phyloP scores from a whole-genome alignment of 345 rosid species.

The Salix viminalis region DNA sequence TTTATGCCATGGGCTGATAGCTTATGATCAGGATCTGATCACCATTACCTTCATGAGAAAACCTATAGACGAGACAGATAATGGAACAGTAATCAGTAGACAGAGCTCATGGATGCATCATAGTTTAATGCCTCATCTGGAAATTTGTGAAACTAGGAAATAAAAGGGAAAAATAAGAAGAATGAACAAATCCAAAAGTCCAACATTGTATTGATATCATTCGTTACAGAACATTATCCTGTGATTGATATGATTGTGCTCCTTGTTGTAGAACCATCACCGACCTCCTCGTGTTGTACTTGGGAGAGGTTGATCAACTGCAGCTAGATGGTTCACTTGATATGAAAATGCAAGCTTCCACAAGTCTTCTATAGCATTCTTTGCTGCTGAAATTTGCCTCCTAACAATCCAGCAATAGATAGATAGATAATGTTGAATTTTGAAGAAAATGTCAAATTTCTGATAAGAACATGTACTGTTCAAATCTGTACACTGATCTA shows the following conservation, averaged over 20 bases:
- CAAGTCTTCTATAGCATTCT: slow-evolving; percentile 60
- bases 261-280: neutral
- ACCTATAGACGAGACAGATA: too few species aligned
- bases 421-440: neutral
- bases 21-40: too few species aligned
- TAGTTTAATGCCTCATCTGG: too few species aligned
- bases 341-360: slow-evolving; percentile 92
- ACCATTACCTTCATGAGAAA: too few species aligned
- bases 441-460: too few species aligned
- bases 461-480: too few species aligned
- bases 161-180: neutral
- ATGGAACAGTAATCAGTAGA: too few species aligned
- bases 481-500: too few species aligned
- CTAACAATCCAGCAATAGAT: neutral
- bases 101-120: too few species aligned
- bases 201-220: neutral
- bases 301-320: slow-evolving; percentile 64
- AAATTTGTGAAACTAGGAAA: too few species aligned
- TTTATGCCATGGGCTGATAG: too few species aligned
- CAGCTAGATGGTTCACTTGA: slow-evolving; percentile 91
- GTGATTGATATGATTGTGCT: neutral
- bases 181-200: neutral
- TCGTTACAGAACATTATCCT: neutral
- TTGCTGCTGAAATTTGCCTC: slow-evolving; percentile 19
- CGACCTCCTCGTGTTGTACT: slow-evolving; percentile 21